Evolutionary conservation across 441 rosid species (phyloP), one percentile per base, ranked within the genome.

Genomic region (Adansonia madagascariensis): DNA sequence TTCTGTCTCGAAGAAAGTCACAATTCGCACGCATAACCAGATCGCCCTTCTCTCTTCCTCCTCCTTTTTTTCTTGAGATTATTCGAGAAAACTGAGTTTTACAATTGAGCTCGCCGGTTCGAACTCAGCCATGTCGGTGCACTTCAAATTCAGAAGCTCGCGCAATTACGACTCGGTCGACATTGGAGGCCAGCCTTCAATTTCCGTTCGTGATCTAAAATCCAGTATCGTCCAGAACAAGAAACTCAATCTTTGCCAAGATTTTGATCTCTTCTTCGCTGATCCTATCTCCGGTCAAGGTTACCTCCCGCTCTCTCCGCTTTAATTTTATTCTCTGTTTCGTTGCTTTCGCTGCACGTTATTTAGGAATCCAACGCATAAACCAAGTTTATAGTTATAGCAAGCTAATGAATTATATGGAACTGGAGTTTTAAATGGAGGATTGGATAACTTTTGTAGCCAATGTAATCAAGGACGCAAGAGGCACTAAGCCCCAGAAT

Each of bases 191-290:
- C 83, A 55, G 39, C 47, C 86, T 59, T 87, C 84, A 18, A 81
- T 89, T 75, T 83, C 89, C 6, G 66, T 86, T 71, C 75, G 83
- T 35, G 89, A 87, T 80, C 90, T 89, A 78, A 89, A 87, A 79
- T 80, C 86, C 49, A 86, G 78, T 80, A 80, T 89, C 69, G 62
- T 86, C 6, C 84, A 27, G 14, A 77, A 50, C 73, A 86, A 79
- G 84, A 82, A 86, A 59, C 88, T 87, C 8, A 75, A 78, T 71
- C 24, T 82, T 47, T 83, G 84, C 80, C 83, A 84, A 56, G 88
- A 85, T 74, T 87, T 80, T 77, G 86, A 87, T 77, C 90, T 89
- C 52, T 76, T 83, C 75, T 70, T 89, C 75, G 81, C 86, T 11
- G 89, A 87, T 76, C 84, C 87, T 67, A 60, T 68, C 17, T 81